These are phyloP conservation scores for Trichoderma guizhouense DNA, from an alignment of 2,329 filamentous ascomycete genomes.

Conservation along the genomic window DNA sequence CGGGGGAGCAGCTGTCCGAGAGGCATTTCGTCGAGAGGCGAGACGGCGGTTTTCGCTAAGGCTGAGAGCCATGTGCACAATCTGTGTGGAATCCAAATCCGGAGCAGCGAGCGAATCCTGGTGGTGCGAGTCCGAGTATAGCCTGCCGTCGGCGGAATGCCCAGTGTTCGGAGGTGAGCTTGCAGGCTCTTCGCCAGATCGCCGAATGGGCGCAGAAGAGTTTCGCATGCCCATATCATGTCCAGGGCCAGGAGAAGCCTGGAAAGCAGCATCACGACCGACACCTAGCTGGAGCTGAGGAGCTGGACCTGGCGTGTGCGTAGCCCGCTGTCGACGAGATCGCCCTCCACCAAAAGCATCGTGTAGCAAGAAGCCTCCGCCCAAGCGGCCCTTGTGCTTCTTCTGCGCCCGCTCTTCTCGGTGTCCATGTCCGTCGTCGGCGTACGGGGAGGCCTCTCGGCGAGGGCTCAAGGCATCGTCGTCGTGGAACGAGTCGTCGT, in stretches of 20 bases:
- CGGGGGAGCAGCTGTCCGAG: conserved; percentile 46
- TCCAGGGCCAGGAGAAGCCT: not conserved
- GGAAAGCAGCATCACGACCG: conserved; percentile 10
- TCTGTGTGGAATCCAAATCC: conserved; percentile 78
- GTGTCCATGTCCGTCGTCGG: conserved; percentile 20
- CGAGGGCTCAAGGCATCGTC: conserved; percentile 8
- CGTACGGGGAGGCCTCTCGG: not conserved
- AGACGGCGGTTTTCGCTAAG: conserved; percentile 75
- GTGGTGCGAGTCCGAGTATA: conserved; percentile 17
- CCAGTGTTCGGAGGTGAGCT: not conserved
- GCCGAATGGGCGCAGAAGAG: conserved; percentile 4
- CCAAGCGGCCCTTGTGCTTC: conserved; percentile 43
- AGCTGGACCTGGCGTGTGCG: not conserved
- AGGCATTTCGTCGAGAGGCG: conserved; percentile 57
- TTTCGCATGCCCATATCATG: conserved; percentile 7
- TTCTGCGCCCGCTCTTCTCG: conserved; percentile 29
- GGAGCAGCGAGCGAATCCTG: conserved; percentile 35
- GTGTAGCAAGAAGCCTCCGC: conserved; percentile 50
- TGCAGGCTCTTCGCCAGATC: not conserved
- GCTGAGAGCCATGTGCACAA: conserved; percentile 88
- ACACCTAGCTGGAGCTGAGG: not conserved
- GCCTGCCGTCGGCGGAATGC: not conserved
- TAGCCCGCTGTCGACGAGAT: conserved; percentile 25
- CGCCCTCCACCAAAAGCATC: conserved; percentile 38
- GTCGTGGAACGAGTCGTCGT: conserved; percentile 19